Evolutionary conservation across 305 asterid species (phyloP), one percentile per base, ranked within the genome.

Genomic region (Plantago lanceolata): DNA sequence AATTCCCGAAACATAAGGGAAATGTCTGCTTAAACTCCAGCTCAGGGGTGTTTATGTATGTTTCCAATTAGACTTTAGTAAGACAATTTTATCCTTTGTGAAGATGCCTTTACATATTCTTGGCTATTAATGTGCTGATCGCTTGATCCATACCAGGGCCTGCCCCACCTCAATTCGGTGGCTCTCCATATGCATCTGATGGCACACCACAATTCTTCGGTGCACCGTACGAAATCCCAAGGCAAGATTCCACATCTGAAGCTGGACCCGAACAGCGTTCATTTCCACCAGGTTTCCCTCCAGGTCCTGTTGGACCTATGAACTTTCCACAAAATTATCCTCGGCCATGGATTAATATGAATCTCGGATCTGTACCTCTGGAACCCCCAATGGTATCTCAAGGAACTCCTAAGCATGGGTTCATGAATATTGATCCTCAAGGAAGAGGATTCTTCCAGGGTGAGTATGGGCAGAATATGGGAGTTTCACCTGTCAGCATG

Each of bases 91-190:
- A n/a, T n/a, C n/a, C n/a, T n/a, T n/a, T n/a, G n/a, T n/a, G n/a
- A n/a, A n/a, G n/a, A n/a, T n/a, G n/a, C n/a, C n/a, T n/a, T 6
- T 35, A 35, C 8, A 8, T 35, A 35, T 31, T 4, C 6, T 35
- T 35, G 43, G 1, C 43, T 35, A 35, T 35, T 35, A 35, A 35
- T 35, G 12, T 35, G 43, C 43, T 35, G 43, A 8, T 35, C 43
- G 11, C 43, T 35, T 35, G 13, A 35, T 35, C 43, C 43, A 35
- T 35, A 35, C 79, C 83, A 66, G 81, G 57, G 58, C 48, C 74
- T 66, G 65, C 78, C 55, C 81, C 87, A n/a, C 85, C 90, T 68
- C 95, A 84, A 70, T 87, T 81, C 47, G 85, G 86, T 68, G 83
- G 79, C 64, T 76, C 87, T 55, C 85, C 83, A 19, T 86, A 79